Evolutionary conservation across 345 rosid species (phyloP).

Genomic region (Combretum micranthum): DNA sequence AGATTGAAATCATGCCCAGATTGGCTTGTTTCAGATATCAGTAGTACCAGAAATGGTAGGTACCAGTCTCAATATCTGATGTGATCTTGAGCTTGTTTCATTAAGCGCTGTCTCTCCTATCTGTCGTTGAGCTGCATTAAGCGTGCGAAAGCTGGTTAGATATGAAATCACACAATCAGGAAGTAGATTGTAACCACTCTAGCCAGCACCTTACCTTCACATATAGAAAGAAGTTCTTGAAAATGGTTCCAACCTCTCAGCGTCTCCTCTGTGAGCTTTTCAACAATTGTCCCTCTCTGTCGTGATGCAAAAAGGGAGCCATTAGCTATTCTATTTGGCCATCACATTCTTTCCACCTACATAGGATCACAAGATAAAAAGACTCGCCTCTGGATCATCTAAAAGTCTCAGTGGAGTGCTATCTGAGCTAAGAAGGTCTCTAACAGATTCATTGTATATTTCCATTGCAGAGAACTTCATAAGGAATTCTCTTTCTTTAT

Average conservation of each 20-base stretch:
- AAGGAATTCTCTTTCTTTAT: constrained; percentile 70
- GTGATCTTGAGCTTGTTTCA: constrained; percentile 93
- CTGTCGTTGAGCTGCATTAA: constrained; percentile 78
- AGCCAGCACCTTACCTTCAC: constrained; percentile 49
- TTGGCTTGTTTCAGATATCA: not conserved
- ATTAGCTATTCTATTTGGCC: not conserved
- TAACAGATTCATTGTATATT: constrained; percentile 90
- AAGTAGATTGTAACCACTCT: not conserved
- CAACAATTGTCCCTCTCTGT: constrained; percentile 89
- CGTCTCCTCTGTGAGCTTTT: constrained; percentile 77
- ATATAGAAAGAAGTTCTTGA: constrained; percentile 59
- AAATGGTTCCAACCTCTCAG: constrained; percentile 69
- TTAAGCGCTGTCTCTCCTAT: constrained; percentile 92
- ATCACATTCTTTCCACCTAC: constrained; percentile 7
- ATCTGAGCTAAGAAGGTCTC: constrained; percentile 76
- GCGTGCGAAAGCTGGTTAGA: constrained; percentile 6
- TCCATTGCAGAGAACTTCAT: constrained; percentile 91
- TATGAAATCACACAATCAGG: constrained; percentile 7
- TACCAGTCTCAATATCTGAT: constrained; percentile 94
- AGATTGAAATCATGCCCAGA: not conserved
- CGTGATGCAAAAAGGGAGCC: constrained; percentile 11
- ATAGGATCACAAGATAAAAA: constrained; percentile 12
- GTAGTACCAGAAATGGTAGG: constrained; percentile 8
- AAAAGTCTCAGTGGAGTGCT: constrained; percentile 72
- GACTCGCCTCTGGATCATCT: constrained; percentile 87